Conservation (phyloP, 257 asterid genomes). For the Solanum dulcamara region DNA sequence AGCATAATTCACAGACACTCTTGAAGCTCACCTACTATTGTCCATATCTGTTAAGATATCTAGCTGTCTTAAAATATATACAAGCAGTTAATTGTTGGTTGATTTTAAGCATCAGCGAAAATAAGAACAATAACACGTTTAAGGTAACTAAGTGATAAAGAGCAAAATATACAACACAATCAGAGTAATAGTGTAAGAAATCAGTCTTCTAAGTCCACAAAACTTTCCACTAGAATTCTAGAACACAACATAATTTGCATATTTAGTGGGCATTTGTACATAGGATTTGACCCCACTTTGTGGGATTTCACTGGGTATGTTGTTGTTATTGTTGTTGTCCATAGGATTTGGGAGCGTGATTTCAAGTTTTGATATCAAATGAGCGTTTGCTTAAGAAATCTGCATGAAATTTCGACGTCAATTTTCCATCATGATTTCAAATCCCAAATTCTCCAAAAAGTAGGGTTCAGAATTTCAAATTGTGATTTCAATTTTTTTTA, state of each 20-base stretch:
- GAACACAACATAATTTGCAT: background rate
- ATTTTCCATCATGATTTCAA: background rate
- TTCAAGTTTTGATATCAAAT: background rate
- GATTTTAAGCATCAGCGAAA: background rate
- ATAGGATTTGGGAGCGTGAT: background rate
- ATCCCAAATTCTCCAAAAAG: background rate
- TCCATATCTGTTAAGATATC: background rate
- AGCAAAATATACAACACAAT: background rate
- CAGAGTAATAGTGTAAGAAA: background rate
- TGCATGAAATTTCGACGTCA: background rate
- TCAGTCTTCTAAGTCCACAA: background rate
- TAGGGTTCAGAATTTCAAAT: background rate
- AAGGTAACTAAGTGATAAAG: background rate
- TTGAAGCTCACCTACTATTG: background rate
- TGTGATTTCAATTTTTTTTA: background rate
- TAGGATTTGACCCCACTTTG: too few relatives aligned
- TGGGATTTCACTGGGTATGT: too few relatives aligned
- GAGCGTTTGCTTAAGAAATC: background rate
- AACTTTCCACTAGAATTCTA: background rate
- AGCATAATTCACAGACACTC: background rate
- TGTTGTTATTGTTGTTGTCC: too few relatives aligned
- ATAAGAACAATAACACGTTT: background rate
- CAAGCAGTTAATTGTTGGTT: background rate
- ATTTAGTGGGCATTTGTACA: background rate
- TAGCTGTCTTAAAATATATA: background rate